Evolutionary conservation across 1,139 yeast genomes (phyloP), one percentile per base, ranked within the genome.

Genomic region (Geotrichum histeridarum): DNA sequence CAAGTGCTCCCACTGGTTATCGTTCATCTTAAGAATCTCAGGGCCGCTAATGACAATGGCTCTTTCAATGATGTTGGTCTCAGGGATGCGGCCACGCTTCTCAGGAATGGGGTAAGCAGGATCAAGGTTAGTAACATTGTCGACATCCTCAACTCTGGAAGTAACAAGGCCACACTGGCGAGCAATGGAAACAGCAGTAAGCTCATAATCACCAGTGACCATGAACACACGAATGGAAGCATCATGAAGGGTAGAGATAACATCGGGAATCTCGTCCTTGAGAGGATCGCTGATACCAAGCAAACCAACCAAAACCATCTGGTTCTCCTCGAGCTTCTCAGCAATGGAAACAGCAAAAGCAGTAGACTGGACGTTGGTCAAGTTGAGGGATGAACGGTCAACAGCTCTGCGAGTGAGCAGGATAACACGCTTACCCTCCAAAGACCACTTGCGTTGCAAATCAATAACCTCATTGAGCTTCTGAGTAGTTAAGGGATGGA

Each of bases 191-290:
- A 73, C 65, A 4, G 79, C 81, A n/a, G 81, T 77, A 31, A 75
- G 63, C 59, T 74, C 78, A 59, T 71, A 76, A 61, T 77, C 81
- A 53, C 81, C 81, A 31, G 81, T 77, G 41, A 77, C 75, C 80
- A 77, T 77, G n/a, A 73, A 71, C 14, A 75, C 67, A 48, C 73
- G 75, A 48, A 77, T 71, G 22, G 80, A 79, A 15, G 80, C 80
- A 11, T 60, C 65, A 53, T 74, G 70, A 44, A 76, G 68, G 5
- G 65, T 67, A 2, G 59, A 49, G 42, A 76, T 67, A 12, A 75
- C 77, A 8, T 66, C 66, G 30, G 66, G 70, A 43, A 76, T 71
- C 44, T 70, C 75, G 49, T 70, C 72, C 59, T 77, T 71, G 49
- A 78, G 79, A 7, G 81, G 81, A 60, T 77, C 81, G 47, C 73